Percentiles rank a stretch among this genome's conserved stretches.
Evolutionary conservation across 176 grass and related monocot species (phyloP).

Genomic region (Zizania latifolia): DNA sequence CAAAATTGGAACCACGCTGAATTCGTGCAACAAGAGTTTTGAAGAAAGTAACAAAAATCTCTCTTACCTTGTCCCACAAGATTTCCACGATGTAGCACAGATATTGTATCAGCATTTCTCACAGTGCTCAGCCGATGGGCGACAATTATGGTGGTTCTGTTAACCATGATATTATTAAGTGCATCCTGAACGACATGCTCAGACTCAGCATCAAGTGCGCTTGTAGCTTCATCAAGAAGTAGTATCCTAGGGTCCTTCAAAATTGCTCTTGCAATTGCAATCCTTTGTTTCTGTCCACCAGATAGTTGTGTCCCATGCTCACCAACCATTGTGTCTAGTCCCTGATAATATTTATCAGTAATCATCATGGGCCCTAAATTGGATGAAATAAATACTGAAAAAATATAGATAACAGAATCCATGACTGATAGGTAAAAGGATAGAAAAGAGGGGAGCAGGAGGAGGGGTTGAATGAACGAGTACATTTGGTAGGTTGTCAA

Average conservation of each 20-base stretch:
- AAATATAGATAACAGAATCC: not conserved
- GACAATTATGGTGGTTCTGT: slow-evolving; percentile 62
- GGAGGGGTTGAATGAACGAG: not conserved
- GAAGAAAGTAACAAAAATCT: not conserved
- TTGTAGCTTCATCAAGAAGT: slow-evolving; percentile 75
- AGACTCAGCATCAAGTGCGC: slow-evolving; percentile 74
- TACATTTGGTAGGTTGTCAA: slow-evolving; percentile 62
- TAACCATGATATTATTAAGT: slow-evolving; percentile 54
- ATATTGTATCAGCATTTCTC: slow-evolving; percentile 66
- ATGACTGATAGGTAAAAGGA: not conserved
- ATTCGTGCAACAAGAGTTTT: not conserved
- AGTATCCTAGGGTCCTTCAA: slow-evolving; percentile 72
- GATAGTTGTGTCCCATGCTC: slow-evolving; percentile 75
- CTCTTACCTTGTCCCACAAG: slow-evolving; percentile 66
- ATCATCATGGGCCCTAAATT: not conserved
- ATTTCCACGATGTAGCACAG: slow-evolving; percentile 56
- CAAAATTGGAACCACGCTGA: not conserved
- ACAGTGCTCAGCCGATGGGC: slow-evolving; percentile 65
- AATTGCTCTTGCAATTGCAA: slow-evolving; percentile 78
- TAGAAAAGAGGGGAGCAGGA: not conserved
- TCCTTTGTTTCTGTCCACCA: slow-evolving; percentile 74
- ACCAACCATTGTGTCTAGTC: slow-evolving; percentile 73
- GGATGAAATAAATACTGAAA: not conserved
- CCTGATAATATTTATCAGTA: slow-evolving; percentile 36
- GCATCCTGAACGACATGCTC: slow-evolving; percentile 70